These are phyloP conservation scores for Gautieria morchelliformis DNA, from an alignment of 768 basidiomycete species.

Conservation along the genomic window DNA sequence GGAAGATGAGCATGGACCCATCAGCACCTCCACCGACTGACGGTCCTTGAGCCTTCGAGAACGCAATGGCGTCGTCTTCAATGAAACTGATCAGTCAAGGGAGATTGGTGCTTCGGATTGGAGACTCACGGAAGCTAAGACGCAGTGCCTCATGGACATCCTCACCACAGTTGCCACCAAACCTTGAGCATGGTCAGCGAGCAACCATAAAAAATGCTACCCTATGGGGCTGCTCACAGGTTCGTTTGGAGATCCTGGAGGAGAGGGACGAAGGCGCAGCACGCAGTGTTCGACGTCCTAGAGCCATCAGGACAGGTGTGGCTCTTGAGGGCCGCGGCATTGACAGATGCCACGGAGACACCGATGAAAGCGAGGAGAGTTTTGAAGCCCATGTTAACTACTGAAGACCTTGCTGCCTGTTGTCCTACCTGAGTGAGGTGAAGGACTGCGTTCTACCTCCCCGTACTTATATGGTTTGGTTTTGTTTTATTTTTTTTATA, in stretches of 20 bases:
- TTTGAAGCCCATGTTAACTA: not conserved
- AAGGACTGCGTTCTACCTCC: not conserved
- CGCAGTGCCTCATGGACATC: constrained; percentile 21
- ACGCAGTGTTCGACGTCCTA: not conserved
- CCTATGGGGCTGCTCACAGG: not conserved
- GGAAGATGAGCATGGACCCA: constrained; percentile 18
- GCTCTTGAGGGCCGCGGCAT: constrained; percentile 3
- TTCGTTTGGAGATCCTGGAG: constrained; percentile 6
- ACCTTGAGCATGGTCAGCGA: not conserved
- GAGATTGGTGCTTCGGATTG: too few species aligned
- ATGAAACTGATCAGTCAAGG: not conserved
- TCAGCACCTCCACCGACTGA: constrained; percentile 17
- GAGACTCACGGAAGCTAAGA: constrained; percentile 17
- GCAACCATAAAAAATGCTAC: not conserved
- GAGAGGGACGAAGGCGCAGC: constrained; percentile 7
- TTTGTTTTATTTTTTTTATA: too few species aligned
- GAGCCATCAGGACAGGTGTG: constrained; percentile 7
- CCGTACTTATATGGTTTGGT: not conserved
- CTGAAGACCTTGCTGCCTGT: not conserved
- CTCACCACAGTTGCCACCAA: constrained; percentile 21
- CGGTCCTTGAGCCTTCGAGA: constrained; percentile 2
- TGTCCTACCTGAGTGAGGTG: not conserved
- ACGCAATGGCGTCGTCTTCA: constrained; percentile 6
- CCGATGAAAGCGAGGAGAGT: not conserved
- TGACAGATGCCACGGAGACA: not conserved